Base-by-base conservation (phyloP, 139 green algal species). In the Tetradesmus lagerheimii region DNA sequence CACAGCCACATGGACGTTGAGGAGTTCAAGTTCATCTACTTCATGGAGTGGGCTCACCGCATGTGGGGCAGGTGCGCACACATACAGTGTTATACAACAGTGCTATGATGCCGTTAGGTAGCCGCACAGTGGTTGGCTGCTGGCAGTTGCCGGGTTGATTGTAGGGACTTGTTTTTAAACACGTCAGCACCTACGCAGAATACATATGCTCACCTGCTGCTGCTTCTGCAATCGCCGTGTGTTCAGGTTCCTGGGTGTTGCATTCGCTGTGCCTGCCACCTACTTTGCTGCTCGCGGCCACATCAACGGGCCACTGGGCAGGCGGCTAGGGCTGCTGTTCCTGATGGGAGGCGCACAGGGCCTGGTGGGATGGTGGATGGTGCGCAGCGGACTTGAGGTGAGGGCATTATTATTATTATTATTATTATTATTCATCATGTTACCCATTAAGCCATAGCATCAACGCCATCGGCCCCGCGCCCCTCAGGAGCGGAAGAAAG, bases 21-120 rank as follows among this genome's bases (percentile, higher is more conserved):
- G 0, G 98, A 99, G 86, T 99, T 99, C 94, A 99, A 99, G 92
- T 99, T 99, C 94, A 99, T 99, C 66, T 99, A 98, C 93, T 99
- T 96, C 95, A 99, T 99, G 98, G 98, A 99, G 96, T 99, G 98
- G 89, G 96, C 89, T 27, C 98, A 99, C 93, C 93, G 97, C 91
- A 99, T 99, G 97, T 98, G 95, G 96, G 97, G 57, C 57, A 71
- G 57, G 57, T 71, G 23, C 23, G 57, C 57, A 71, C 31, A n/a
- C n/a, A n/a, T n/a, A n/a, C 43, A 9, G 5, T 50, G 43, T 50
- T 50, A 50, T 50, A 9, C 9, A 50, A 50, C 43, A 50, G 5
- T n/a, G n/a, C n/a, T n/a, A n/a, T n/a, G n/a, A n/a, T n/a, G n/a
- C n/a, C n/a, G n/a, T n/a, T n/a, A n/a, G n/a, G n/a, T n/a, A n/a